Percentiles rank a stretch among this genome's conserved stretches.
These are phyloP conservation scores for Strobilomyces dryophilus DNA, from an alignment of 768 basidiomycete species.

Conservation along the genomic window DNA sequence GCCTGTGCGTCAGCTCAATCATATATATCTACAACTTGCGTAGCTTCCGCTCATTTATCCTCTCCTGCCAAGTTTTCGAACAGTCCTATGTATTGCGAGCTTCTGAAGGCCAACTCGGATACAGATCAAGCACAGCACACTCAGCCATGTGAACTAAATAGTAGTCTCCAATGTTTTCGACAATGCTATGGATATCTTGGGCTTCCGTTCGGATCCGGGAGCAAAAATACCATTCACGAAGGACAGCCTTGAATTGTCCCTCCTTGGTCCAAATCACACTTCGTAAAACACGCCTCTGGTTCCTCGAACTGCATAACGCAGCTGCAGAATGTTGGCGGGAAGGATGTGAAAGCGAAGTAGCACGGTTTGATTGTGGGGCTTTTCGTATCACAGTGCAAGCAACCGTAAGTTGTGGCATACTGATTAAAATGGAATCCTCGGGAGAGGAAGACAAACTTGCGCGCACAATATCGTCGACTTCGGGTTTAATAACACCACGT, in stretches of 20 bases:
- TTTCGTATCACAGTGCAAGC: no score
- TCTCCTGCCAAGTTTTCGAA: conserved; percentile 66
- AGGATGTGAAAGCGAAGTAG: conserved; percentile 68
- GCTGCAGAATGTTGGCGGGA: conserved; percentile 60
- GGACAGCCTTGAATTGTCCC: conserved; percentile 56
- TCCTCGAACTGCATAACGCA: conserved; percentile 71
- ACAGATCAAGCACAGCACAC: conserved; percentile 15
- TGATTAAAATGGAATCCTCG: background rate
- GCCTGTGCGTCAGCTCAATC: no score
- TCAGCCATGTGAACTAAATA: no score
- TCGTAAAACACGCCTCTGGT: conserved; percentile 67
- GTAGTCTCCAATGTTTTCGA: conserved; percentile 56
- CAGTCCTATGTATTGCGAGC: conserved; percentile 51
- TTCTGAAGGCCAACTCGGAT: conserved; percentile 56
- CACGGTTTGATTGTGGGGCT: no score
- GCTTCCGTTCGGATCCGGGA: conserved; percentile 57
- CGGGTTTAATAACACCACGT: conserved; percentile 57
- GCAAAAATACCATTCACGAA: conserved; percentile 43
- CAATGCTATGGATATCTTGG: conserved; percentile 54
- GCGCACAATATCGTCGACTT: conserved; percentile 65
- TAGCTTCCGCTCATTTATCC: conserved; percentile 74
- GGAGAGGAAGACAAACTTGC: background rate
- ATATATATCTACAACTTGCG: conserved; percentile 68
- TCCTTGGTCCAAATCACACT: conserved; percentile 83
- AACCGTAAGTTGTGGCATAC: conserved; percentile 44